Percentiles rank a stretch among this genome's conserved stretches.
These are phyloP conservation scores for Fusarium proliferatum DNA, from an alignment of 2,329 filamentous ascomycete species.

Conservation along the genomic window DNA sequence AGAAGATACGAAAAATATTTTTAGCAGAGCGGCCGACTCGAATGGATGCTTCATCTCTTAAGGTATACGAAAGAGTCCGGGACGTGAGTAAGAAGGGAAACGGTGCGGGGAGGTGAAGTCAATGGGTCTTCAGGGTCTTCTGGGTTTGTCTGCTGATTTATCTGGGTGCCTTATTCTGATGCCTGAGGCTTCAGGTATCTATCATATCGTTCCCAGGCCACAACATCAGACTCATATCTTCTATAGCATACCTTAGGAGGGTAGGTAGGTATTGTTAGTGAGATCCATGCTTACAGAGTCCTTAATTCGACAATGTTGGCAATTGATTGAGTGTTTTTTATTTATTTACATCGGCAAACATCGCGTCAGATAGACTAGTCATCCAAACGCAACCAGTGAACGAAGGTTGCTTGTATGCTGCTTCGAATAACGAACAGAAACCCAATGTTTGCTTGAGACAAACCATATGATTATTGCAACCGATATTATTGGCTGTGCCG, in stretches of 20 bases:
- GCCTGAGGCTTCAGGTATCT: slow-evolving; percentile 29
- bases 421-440: background rate
- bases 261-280: background rate
- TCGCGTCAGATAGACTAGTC: background rate
- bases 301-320: background rate
- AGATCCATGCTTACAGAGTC: background rate
- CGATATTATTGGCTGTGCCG: background rate
- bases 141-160: slow-evolving; percentile 10
- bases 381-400: background rate
- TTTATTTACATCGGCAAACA: background rate
- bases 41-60: background rate
- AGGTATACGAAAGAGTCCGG: background rate
- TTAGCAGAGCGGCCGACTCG: background rate
- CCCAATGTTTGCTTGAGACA: no score
- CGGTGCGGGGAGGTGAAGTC: background rate
- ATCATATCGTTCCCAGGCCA: background rate
- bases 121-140: background rate
- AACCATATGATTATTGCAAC: background rate
- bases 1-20: background rate
- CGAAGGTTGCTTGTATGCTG: background rate
- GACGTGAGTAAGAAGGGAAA: background rate
- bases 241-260: background rate
- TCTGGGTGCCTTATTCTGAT: slow-evolving; percentile 2
- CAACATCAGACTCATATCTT: background rate
- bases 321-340: background rate